Evolutionary conservation across 768 basidiomycete species (phyloP).

Genomic region (Macrolepiota dolichaula): DNA sequence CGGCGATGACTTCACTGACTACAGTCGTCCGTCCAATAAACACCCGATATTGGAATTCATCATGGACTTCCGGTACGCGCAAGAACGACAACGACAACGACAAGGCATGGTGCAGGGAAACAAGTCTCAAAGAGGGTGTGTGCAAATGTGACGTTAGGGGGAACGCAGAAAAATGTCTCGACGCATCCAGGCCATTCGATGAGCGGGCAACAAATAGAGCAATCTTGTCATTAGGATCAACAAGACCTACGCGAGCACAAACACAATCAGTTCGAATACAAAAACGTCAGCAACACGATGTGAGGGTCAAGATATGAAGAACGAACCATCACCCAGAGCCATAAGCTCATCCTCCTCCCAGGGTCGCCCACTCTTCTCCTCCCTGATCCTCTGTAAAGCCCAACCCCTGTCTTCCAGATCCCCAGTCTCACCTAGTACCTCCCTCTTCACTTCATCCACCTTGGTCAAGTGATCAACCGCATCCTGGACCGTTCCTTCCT

Average conservation of each 20-base stretch:
- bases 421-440: slow-evolving; percentile 40
- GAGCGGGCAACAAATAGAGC: slow-evolving; percentile 47
- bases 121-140: slow-evolving; percentile 62
- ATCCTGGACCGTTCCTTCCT: slow-evolving; percentile 54
- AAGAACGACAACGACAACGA: slow-evolving; percentile 50
- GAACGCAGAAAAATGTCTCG: slow-evolving; percentile 66
- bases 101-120: slow-evolving; percentile 65
- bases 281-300: neutral
- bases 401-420: slow-evolving; percentile 57
- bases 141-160: slow-evolving; percentile 67
- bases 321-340: slow-evolving; percentile 58
- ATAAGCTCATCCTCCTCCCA: slow-evolving; percentile 76
- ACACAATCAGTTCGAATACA: neutral
- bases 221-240: slow-evolving; percentile 41
- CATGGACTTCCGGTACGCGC: slow-evolving; percentile 75
- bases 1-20: slow-evolving; percentile 50
- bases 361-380: slow-evolving; percentile 51
- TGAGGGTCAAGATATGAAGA: neutral
- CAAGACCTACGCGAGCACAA: slow-evolving; percentile 37
- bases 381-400: slow-evolving; percentile 65
- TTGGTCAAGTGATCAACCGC: slow-evolving; percentile 51
- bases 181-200: slow-evolving; percentile 27
- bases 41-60: slow-evolving; percentile 62
- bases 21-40: slow-evolving; percentile 61
- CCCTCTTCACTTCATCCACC: slow-evolving; percentile 46